These are phyloP conservation scores for Hypoxylon sp. DNA, from an alignment of 2,329 filamentous ascomycete species.

Conservation along the genomic window DNA sequence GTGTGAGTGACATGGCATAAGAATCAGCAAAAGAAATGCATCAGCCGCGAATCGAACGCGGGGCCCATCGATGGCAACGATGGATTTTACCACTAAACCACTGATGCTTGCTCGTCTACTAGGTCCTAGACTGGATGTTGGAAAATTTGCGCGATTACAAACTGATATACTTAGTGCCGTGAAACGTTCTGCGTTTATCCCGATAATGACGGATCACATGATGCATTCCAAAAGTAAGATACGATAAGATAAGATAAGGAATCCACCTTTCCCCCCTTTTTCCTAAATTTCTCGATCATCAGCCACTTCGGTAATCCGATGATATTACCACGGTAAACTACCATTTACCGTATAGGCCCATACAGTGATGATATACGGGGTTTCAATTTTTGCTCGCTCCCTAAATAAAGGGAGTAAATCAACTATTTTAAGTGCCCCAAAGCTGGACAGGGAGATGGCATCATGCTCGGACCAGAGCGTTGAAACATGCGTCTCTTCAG, in stretches of 20 bases:
- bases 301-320: background rate
- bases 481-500: constrained; percentile 17
- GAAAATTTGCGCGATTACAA: background rate
- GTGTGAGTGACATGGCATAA: background rate
- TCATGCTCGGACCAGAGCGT: too few relatives aligned
- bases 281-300: background rate
- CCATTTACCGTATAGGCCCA: too few relatives aligned
- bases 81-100: constrained; percentile 69
- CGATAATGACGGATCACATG: background rate
- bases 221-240: too few relatives aligned
- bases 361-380: too few relatives aligned
- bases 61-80: constrained; percentile 65
- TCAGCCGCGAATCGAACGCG: constrained; percentile 26
- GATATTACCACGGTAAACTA: background rate
- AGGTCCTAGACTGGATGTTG: background rate
- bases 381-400: too few relatives aligned
- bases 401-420: too few relatives aligned
- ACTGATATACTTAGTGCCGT: background rate
- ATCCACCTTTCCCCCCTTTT: background rate
- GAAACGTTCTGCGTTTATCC: background rate
- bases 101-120: constrained; percentile 53
- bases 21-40: constrained; percentile 8
- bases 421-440: too few relatives aligned
- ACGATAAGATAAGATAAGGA: background rate
- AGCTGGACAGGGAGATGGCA: too few relatives aligned